Base-by-base conservation (phyloP, 1,284 basidiomycete species). In the Sphagnurus paluster region DNA sequence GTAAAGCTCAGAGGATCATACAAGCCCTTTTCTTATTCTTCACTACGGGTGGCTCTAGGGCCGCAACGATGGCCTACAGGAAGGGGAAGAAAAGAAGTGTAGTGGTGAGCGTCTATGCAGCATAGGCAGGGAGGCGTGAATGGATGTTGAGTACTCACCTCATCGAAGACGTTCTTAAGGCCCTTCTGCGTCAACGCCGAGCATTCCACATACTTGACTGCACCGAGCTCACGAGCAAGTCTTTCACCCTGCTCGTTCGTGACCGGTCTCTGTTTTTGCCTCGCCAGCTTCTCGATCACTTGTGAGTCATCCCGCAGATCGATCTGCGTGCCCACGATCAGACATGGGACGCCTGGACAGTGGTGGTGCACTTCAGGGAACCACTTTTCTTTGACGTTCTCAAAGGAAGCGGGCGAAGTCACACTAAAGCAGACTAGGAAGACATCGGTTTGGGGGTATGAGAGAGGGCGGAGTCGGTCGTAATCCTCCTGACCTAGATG, bases 301-400 rank as follows among this genome's bases (percentile, higher is more conserved):
- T 87, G 83, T 34, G 82, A 72, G 67, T 99, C 97, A 62, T 98
- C 95, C 64, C 97, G 82, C 69, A 99, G 70, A 80, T 99, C 97
- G 66, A 98, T 82, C 76, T 99, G 97, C 29, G 97, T 99, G 54
- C 97, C 96, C 46, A 99, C 96, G 62, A 99, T 98, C 61, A 99
- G 84, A 79, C 95, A 98, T 55, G 96, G 96, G 47, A 98, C 96
- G 49, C 96, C 96, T n/a, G 97, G 97, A 78, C 97, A 99, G 69
- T 99, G 96, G 71, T 99, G 96, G 68, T 95, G 94, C 42, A 99
- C 96, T 75, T 99, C 97, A 21, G 96, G 97, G 82, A 98, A 98
- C 96, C 96, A 99, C 71, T 99, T 99, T 74, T 99, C 96, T 80
- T 97, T 98, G 62, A 99, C 96, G 87, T 99, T 99, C 72, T 99